Conservation (phyloP, 2,329 filamentous ascomycete species). For the Phaeoacremonium minimum region DNA sequence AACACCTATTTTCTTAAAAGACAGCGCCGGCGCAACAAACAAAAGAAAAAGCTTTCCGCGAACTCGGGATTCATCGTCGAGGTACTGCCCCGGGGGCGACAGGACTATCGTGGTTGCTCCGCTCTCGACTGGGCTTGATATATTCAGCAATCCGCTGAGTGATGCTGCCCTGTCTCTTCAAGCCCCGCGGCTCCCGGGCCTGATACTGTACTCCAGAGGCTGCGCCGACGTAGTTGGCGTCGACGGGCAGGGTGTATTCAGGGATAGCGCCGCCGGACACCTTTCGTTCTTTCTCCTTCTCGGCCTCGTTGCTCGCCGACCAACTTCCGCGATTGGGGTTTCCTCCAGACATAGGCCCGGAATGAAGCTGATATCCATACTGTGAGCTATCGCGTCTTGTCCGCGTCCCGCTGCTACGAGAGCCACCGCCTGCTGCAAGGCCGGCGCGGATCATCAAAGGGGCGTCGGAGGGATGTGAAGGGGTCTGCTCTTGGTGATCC, state of each 20-base stretch:
- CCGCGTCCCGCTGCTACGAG: too few relatives aligned
- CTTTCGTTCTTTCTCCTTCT: not conserved
- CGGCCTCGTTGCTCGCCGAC: not conserved
- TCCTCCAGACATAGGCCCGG: too few relatives aligned
- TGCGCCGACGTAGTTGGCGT: not conserved
- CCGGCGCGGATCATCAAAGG: not conserved
- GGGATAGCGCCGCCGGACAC: not conserved
- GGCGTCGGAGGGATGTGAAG: not conserved
- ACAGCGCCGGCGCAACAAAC: not conserved
- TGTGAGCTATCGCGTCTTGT: too few relatives aligned
- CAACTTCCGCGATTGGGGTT: not conserved
- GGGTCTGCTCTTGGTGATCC: not conserved
- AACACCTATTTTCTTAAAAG: too few relatives aligned
- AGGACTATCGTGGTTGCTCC: not conserved
- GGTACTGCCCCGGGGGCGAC: too few relatives aligned
- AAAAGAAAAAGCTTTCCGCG: not conserved
- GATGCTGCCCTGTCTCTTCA: conserved; percentile 20
- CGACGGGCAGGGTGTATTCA: not conserved
- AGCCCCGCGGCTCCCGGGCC: conserved; percentile 5
- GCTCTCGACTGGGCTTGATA: conserved; percentile 16
- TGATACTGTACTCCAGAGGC: not conserved
- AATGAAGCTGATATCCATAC: too few relatives aligned
- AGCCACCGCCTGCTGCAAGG: too few relatives aligned
- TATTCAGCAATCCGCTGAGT: conserved; percentile 46
- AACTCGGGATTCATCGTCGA: not conserved